A percentile compares a stretch with the other conserved stretches of the same genome.
Evolutionary conservation across 2,329 filamentous ascomycete species (phyloP).

Genomic region (Mycogone perniciosa): DNA sequence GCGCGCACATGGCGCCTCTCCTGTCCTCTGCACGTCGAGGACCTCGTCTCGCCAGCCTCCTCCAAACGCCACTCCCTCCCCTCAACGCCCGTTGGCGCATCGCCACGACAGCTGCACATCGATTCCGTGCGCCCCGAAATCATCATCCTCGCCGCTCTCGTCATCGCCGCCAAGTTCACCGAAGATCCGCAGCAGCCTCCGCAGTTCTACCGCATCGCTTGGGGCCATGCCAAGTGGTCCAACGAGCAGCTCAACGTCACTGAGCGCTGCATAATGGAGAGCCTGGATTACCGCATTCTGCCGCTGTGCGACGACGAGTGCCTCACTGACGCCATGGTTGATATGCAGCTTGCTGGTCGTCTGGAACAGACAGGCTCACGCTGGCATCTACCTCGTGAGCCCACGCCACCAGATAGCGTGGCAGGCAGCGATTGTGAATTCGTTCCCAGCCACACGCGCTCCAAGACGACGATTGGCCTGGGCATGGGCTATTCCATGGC

Average conservation of each 20-base stretch:
- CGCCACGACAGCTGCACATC: constrained; percentile 44
- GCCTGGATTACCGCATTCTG: constrained; percentile 56
- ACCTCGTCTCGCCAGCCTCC: constrained; percentile 17
- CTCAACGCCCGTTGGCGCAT: constrained; percentile 28
- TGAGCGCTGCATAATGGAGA: constrained; percentile 58
- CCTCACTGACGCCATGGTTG: constrained; percentile 53
- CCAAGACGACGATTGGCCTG: constrained; percentile 26
- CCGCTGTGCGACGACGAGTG: constrained; percentile 51
- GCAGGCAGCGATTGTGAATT: constrained; percentile 24
- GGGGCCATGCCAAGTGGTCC: constrained; percentile 53
- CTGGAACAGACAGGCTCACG: constrained; percentile 16
- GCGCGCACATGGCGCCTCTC: constrained; percentile 55
- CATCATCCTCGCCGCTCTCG: constrained; percentile 55
- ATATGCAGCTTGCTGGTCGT: constrained; percentile 55
- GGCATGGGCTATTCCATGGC: constrained; percentile 5
- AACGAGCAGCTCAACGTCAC: constrained; percentile 57
- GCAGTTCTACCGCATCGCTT: constrained; percentile 45
- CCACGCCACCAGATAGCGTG: constrained; percentile 25
- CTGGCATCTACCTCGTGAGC: constrained; percentile 16
- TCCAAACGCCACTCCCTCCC: constrained; percentile 46
- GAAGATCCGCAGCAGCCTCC: constrained; percentile 53
- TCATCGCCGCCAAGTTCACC: constrained; percentile 60
- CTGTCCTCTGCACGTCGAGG: constrained; percentile 32
- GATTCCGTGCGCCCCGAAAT: constrained; percentile 57
- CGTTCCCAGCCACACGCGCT: constrained; percentile 28